Evolutionary conservation across 345 rosid genomes (phyloP), one percentile per base, ranked within the genome.

Genomic region (Viola odorata): DNA sequence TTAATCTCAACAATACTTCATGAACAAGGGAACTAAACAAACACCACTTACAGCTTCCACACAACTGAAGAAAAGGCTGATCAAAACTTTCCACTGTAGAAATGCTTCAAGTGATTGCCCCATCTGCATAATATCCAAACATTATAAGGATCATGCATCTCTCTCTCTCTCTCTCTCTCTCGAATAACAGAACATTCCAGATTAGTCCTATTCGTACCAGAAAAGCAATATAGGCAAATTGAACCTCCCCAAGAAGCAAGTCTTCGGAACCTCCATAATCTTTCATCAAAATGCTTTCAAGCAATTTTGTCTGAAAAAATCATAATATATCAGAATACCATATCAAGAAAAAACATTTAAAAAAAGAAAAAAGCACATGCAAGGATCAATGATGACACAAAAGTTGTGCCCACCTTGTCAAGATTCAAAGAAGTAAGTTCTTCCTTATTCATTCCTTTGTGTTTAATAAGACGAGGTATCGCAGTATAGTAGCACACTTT

Each of bases 51-150:
- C 98, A 61, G 97, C 98, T 60, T 87, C 83, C n/a, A 70, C 73
- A 64, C 97, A 92, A 42, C 97, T 91, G 51, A 90, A 73, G 41
- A 92, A 67, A 64, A 92, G 97, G 79, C 88, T 82, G 62, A 89
- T 88, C 75, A 92, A 71, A 50, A 96, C 82, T 75, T 89, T 92
- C 98, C 98, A 92, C 67, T 92, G 98, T 62, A 85, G 61, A 75
- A 92, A 89, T 5, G 88, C 85, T 72, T 87, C 87, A 72, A 92
- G 91, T 52, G 98, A 92, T 64, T 92, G 97, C 36, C 97, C 97
- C 95, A 89, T 89, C 98, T 92, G 91, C 82, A 85, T n/a, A 59
- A 50, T 54, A 50, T 60, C 64, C 9, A 6, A 49, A 39, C 44
- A 14, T 59, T 32, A 58, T 53, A 55, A 45, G 58, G 7, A 64